phyloP scores from a whole-genome alignment of 2,329 filamentous ascomycete species.

The Chaetomium sp. region DNA sequence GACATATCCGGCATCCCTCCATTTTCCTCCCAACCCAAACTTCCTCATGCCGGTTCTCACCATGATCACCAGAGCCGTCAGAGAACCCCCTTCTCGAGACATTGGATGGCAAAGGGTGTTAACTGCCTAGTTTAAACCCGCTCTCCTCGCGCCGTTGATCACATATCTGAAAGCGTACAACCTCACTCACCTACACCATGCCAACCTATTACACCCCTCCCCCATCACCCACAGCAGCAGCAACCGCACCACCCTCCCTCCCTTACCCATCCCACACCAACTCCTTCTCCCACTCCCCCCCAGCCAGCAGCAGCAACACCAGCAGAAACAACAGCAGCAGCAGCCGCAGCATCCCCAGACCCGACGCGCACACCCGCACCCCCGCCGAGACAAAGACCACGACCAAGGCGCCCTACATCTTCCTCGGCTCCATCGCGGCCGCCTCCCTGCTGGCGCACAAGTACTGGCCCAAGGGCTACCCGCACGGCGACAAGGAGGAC shows the following conservation, averaged over 20 bases:
- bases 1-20: background rate
- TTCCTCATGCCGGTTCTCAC: background rate
- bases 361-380: conserved; percentile 17
- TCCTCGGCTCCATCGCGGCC: conserved; percentile 45
- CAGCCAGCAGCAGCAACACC: conserved; percentile 3
- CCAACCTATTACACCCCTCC: conserved; percentile 32
- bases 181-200: conserved; percentile 21
- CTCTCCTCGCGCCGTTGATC: too few relatives aligned
- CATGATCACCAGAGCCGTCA: background rate
- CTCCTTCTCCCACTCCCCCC: conserved; percentile 29
- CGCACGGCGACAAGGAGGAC: conserved; percentile 44
- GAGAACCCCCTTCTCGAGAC: background rate
- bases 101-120: background rate
- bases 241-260: conserved; percentile 15
- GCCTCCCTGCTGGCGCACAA: conserved; percentile 43
- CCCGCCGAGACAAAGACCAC: conserved; percentile 24
- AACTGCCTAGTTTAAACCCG: background rate
- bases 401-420: conserved; percentile 43
- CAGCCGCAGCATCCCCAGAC: conserved; percentile 17
- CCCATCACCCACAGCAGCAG: conserved; percentile 17
- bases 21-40: background rate
- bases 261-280: conserved; percentile 32
- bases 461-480: conserved; percentile 44
- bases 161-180: background rate
- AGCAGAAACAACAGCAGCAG: background rate